These are phyloP conservation scores for Aspergillus biplanus DNA, from an alignment of 495 filamentous ascomycete genomes.

Conservation along the genomic window DNA sequence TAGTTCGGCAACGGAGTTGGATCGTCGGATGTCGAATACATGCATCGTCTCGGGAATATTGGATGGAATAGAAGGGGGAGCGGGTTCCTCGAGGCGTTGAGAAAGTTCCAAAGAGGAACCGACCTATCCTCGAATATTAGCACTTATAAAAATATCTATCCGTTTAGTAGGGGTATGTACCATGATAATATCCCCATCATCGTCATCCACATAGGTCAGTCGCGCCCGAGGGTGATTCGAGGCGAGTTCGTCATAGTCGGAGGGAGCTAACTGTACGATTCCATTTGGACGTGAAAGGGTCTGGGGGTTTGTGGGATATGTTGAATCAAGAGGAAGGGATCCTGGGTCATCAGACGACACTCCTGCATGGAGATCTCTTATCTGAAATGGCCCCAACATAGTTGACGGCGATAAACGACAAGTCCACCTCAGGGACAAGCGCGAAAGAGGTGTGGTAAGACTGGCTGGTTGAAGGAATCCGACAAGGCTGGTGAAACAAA, in stretches of 20 bases:
- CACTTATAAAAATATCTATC: conserved; percentile 4
- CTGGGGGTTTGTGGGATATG: not conserved
- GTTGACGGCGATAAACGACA: conserved; percentile 21
- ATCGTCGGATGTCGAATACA: conserved; percentile 52
- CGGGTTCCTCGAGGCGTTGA: conserved; percentile 53
- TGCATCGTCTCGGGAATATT: conserved; percentile 40
- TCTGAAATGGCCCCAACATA: conserved; percentile 51
- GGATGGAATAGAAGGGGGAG: conserved; percentile 16
- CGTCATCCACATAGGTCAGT: conserved; percentile 58
- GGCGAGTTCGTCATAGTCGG: conserved; percentile 55
- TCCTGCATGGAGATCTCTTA: conserved; percentile 39
- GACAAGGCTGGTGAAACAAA: not conserved
- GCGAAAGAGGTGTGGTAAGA: conserved; percentile 6
- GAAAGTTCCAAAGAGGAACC: conserved; percentile 55
- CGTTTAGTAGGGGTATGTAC: conserved; percentile 29
- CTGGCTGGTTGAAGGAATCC: not conserved
- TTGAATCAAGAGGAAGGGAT: conserved; percentile 4
- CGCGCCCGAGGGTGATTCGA: conserved; percentile 51
- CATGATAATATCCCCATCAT: conserved; percentile 57
- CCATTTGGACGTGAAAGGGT: conserved; percentile 20
- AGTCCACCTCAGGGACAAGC: conserved; percentile 13
- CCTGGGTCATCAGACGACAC: conserved; percentile 19
- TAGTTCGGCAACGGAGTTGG: conserved; percentile 46
- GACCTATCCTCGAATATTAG: conserved; percentile 40
- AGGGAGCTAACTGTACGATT: conserved; percentile 44